Conservation (phyloP, 345 rosid genomes). For the Litchi chinensis region DNA sequence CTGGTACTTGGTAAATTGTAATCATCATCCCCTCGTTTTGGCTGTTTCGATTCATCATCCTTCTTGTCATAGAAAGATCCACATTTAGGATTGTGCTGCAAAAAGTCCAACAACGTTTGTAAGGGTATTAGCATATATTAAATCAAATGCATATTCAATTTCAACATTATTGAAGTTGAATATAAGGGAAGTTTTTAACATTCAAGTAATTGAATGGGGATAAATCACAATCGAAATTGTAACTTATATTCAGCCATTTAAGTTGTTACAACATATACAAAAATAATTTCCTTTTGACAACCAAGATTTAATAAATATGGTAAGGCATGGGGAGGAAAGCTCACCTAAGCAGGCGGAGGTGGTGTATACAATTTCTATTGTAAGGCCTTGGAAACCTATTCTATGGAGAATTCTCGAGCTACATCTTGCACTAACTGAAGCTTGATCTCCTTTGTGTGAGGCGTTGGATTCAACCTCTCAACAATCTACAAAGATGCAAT, state of each 20-base stretch:
- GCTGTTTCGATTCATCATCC: conserved; percentile 23
- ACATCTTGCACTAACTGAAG: conserved; percentile 58
- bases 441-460: conserved; percentile 59
- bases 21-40: conserved; percentile 19
- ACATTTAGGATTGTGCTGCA: conserved; percentile 29
- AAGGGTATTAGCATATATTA: not conserved
- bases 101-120: not conserved
- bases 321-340: conserved; percentile 4
- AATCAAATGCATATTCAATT: not conserved
- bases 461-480: conserved; percentile 44
- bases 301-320: too few species aligned
- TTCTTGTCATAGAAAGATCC: conserved; percentile 3
- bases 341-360: conserved; percentile 36
- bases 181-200: not conserved
- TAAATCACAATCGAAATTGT: not conserved
- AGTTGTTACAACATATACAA: too few species aligned
- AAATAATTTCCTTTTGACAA: too few species aligned
- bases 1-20: conserved; percentile 34
- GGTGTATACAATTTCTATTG: conserved; percentile 57
- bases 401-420: conserved; percentile 55
- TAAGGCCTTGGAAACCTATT: conserved; percentile 72
- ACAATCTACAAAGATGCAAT: conserved; percentile 44
- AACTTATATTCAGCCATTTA: not conserved
- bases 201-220: not conserved
- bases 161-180: too few species aligned